Percentiles rank a stretch among this genome's conserved stretches.
These are phyloP conservation scores for Secale cereale DNA, from an alignment of 176 grass and related monocot genomes.

Conservation along the genomic window DNA sequence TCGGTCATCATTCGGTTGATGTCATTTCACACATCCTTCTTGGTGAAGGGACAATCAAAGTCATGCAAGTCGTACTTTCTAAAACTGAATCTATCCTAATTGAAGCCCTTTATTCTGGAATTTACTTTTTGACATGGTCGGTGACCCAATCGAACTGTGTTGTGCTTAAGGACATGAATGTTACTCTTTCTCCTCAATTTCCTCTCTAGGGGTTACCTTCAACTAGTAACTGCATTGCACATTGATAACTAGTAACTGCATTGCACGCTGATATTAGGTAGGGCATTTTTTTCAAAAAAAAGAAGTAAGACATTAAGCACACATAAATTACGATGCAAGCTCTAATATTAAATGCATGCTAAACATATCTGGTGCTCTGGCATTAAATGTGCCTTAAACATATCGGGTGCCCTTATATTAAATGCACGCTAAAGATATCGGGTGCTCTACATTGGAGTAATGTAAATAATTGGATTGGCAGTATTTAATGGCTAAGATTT, in stretches of 20 bases:
- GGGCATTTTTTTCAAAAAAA: too few relatives aligned
- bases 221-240: too few relatives aligned
- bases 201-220: background rate
- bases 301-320: background rate
- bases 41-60: background rate
- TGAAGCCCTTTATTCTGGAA: background rate
- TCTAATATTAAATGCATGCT: background rate
- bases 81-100: background rate
- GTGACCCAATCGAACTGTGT: too few relatives aligned
- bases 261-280: too few relatives aligned
- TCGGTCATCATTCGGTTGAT: too few relatives aligned
- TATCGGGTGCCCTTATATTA: too few relatives aligned
- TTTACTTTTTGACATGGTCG: too few relatives aligned
- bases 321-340: background rate
- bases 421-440: too few relatives aligned
- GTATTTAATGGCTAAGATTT: background rate
- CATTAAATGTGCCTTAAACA: too few relatives aligned
- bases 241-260: too few relatives aligned
- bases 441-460: background rate
- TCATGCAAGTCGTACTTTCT: background rate
- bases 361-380: too few relatives aligned
- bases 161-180: too few relatives aligned
- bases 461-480: background rate
- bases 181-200: background rate
- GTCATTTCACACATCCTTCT: background rate